Conservation (phyloP, 495 filamentous ascomycete genomes). For the Aspergillus bridgeri region DNA sequence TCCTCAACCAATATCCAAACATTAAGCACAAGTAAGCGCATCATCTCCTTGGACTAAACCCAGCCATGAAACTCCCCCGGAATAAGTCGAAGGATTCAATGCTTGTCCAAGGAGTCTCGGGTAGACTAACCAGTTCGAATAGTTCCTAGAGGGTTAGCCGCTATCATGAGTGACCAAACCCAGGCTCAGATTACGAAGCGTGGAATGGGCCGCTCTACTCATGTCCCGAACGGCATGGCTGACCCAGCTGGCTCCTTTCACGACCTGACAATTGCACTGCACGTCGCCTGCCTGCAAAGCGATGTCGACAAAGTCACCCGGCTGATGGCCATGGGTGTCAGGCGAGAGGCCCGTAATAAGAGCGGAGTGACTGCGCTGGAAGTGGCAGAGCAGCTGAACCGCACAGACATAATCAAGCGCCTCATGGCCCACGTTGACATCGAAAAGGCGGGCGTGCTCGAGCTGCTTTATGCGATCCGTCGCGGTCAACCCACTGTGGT, state of each 20-base stretch:
- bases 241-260: neutral
- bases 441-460: neutral
- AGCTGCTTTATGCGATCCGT: constrained; percentile 7
- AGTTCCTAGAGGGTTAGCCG: neutral
- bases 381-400: constrained; percentile 5
- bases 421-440: constrained; percentile 7
- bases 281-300: constrained; percentile 7
- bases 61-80: neutral
- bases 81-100: neutral
- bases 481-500: constrained; percentile 4
- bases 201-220: neutral
- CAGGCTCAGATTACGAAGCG: neutral
- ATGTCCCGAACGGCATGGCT: neutral
- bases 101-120: neutral
- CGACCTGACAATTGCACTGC: neutral
- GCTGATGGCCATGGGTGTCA: constrained; percentile 2
- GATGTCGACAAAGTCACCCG: constrained; percentile 1
- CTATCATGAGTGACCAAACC: neutral
- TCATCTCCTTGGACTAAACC: too few species aligned
- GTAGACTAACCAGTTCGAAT: neutral
- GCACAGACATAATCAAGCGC: neutral
- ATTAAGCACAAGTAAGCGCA: neutral
- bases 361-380: constrained; percentile 2
- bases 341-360: neutral
- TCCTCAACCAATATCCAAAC: neutral